Evolutionary conservation across 169 alveolate genomes (phyloP), one percentile per base, ranked within the genome.

Genomic region (Eimeria maxima): DNA sequence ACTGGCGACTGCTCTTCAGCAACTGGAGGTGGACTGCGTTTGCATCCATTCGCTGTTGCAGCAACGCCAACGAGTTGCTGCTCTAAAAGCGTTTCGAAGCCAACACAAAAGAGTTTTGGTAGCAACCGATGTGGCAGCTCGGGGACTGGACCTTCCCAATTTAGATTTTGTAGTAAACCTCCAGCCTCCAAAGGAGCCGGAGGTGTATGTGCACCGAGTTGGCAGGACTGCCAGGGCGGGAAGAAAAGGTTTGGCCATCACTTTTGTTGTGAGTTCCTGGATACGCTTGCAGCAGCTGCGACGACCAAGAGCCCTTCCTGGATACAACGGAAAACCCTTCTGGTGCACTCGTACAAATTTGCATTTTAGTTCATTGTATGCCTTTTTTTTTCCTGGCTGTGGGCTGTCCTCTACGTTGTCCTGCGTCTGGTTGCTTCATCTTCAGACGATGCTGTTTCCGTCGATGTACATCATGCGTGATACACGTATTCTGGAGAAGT

Each of bases 151-250:
- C 97, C 98, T 99, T 45, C 99, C 99, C 29, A 98, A 98, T 45
- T 99, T 99, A 13, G 98, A 98, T 69, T 98, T 98, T 93, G 99
- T 99, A 13, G 97, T 99, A 38, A 99, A 99, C 97, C 99, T 98
- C 94, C 99, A 99, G 96, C 97, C 99, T 63, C 99, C 99, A 7
- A 97, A 98, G 90, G 97, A 98, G 38, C 97, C 99, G 10, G 98
- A 97, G 84, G 99, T 98, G 95, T 99, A 99, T 97, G 98, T 99
- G 4, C 99, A 99, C 97, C 97, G 99, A 73, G 98, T 99, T 18
- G 99, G 99, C 67, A 97, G 99, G 95, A 99, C 99, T 7, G 99
- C 99, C 8, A 97, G 99, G 96, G 99, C 99, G 18, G 99, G 99
- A 73, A 98, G 98, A 93, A 97, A 99, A 69, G 99, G 99, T 20